These are phyloP conservation scores for Fabrea salina DNA, from an alignment of 169 alveolate genomes.

Conservation along the genomic window DNA sequence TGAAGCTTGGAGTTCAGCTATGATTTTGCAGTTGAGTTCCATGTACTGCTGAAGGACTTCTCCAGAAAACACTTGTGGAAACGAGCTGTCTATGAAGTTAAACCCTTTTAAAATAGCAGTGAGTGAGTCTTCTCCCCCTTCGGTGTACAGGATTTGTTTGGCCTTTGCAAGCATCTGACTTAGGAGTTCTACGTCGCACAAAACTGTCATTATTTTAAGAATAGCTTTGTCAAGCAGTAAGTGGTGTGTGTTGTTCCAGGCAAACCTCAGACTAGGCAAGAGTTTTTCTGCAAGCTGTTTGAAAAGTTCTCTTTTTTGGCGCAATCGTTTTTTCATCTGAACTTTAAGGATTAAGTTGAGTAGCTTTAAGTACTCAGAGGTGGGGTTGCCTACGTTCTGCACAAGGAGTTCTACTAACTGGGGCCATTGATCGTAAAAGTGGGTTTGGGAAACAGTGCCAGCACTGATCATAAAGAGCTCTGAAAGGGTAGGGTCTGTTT, in stretches of 20 bases:
- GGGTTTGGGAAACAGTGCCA: background rate
- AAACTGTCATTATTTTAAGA: background rate
- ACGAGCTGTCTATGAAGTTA: background rate
- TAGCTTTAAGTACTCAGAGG: background rate
- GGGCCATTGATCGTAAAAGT: slow-evolving; percentile 10
- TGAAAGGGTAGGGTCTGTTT: background rate
- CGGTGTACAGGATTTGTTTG: background rate
- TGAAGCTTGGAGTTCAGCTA: background rate
- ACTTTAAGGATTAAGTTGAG: background rate
- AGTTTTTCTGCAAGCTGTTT: background rate
- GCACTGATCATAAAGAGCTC: background rate
- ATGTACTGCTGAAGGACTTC: background rate
- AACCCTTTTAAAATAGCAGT: slow-evolving; percentile 4
- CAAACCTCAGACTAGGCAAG: background rate
- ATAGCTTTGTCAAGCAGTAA: background rate
- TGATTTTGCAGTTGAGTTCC: slow-evolving; percentile 8
- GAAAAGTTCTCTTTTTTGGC: background rate
- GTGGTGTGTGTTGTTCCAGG: background rate
- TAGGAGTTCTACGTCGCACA: background rate
- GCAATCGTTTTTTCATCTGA: slow-evolving; percentile 12
- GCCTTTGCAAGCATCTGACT: background rate
- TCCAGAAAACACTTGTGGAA: background rate
- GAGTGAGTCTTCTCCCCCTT: background rate
- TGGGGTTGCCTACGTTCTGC: background rate
- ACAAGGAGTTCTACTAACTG: background rate